A percentile compares a stretch with the other conserved stretches of the same genome.
These are phyloP conservation scores for Chrysoporthe cubensis DNA, from an alignment of 2,329 filamentous ascomycete species.

Conservation along the genomic window DNA sequence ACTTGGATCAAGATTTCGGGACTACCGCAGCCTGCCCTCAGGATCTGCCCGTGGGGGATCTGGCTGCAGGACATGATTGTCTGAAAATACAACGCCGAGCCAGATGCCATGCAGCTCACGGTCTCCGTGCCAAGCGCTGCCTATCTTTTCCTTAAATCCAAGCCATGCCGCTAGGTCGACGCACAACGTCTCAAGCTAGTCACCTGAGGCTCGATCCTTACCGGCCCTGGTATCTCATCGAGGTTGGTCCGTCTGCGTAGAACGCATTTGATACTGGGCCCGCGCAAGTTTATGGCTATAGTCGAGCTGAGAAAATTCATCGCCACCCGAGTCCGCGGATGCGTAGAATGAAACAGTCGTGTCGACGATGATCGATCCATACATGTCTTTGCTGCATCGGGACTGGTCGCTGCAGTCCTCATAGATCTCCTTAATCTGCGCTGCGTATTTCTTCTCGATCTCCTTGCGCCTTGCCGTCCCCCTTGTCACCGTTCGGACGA, in stretches of 20 bases:
- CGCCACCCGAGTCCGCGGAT: not conserved
- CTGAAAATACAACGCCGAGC: no score
- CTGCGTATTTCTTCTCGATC: conserved; percentile 18
- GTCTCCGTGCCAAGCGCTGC: not conserved
- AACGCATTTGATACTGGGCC: not conserved
- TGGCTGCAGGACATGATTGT: not conserved
- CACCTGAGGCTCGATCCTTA: not conserved
- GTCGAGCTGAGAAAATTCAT: not conserved
- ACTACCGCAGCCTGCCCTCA: not conserved
- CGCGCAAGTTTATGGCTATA: not conserved
- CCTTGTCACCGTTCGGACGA: conserved; percentile 23
- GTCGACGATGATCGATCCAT: conserved; percentile 18
- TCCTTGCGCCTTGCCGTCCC: conserved; percentile 21
- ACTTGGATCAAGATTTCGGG: not conserved
- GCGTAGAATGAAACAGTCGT: conserved; percentile 15
- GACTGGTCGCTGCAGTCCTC: conserved; percentile 17
- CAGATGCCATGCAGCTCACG: not conserved
- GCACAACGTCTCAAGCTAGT: not conserved
- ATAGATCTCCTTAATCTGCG: conserved; percentile 16
- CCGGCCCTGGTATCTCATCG: not conserved
- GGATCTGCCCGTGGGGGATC: not conserved
- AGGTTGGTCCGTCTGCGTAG: not conserved
- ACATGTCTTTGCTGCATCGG: conserved; percentile 20
- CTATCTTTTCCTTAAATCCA: not conserved
- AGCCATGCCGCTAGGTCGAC: not conserved